Conservation (phyloP, 805 yeast species). For the Cephaloascus fragrans region DNA sequence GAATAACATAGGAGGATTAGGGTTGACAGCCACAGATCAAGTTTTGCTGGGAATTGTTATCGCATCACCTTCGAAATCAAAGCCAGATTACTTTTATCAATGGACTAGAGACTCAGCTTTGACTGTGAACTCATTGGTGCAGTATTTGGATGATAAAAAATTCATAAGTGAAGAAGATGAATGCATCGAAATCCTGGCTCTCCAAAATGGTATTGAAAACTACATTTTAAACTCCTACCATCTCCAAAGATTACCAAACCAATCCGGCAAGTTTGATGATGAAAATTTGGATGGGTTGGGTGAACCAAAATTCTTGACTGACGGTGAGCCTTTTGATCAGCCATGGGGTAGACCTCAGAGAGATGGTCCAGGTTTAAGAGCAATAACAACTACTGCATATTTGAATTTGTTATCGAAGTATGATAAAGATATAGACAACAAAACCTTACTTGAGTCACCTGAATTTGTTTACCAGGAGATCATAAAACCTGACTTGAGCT, state of each 20-base stretch:
- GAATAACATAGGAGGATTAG: constrained; percentile 46
- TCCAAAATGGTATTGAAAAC: constrained; percentile 29
- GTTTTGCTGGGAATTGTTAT: constrained; percentile 63
- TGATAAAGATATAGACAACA: constrained; percentile 11
- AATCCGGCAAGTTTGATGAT: constrained; percentile 51
- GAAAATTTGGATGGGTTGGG: constrained; percentile 51
- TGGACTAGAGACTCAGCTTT: constrained; percentile 92
- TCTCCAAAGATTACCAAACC: constrained; percentile 60
- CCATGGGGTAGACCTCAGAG: constrained; percentile 94
- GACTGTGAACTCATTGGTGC: constrained; percentile 56
- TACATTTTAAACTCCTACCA: constrained; percentile 50
- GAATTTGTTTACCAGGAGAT: constrained; percentile 40
- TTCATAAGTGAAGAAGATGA: constrained; percentile 5
- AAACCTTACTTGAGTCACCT: constrained; percentile 18
- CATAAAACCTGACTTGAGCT: constrained; percentile 62
- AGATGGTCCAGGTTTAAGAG: constrained; percentile 87
- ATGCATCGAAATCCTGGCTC: no score
- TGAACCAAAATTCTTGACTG: constrained; percentile 77
- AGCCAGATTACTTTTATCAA: constrained; percentile 80
- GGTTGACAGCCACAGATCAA: constrained; percentile 14
- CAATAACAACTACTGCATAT: constrained; percentile 52
- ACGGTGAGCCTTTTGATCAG: constrained; percentile 51
- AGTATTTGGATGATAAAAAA: constrained; percentile 34
- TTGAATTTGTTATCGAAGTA: constrained; percentile 29
- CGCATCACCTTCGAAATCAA: constrained; percentile 67